Evolutionary conservation across 2,329 filamentous ascomycete species (phyloP).

Genomic region (Colletotrichum neosansevieriae): DNA sequence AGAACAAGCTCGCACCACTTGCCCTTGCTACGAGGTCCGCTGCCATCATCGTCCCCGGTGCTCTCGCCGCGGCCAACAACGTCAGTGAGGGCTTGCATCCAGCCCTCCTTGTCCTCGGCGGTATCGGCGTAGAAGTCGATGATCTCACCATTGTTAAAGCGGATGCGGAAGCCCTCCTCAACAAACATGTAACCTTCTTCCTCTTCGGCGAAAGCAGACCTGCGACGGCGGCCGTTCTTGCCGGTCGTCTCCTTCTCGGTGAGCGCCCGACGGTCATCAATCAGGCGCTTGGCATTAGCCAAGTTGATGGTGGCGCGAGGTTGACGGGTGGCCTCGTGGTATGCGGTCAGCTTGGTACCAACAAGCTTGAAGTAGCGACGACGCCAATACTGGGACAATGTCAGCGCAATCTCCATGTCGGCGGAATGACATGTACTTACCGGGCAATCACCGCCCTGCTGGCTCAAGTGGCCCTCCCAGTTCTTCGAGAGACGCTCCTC

Average conservation of each 20-base stretch:
- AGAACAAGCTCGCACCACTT: conserved; percentile 78
- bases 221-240: conserved; percentile 82
- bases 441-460: conserved; percentile 97
- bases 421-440: conserved; percentile 69
- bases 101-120: conserved; percentile 87
- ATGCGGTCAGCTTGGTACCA: conserved; percentile 92
- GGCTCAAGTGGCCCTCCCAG: conserved; percentile 91
- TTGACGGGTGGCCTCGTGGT: conserved; percentile 94
- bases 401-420: conserved; percentile 51
- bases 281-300: conserved; percentile 89
- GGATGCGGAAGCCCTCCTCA: conserved; percentile 98
- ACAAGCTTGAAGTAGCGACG: conserved; percentile 96
- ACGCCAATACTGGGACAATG: conserved; percentile 83
- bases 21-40: conserved; percentile 58
- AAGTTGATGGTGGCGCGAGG: conserved; percentile 97
- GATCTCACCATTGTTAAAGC: conserved; percentile 97
- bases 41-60: conserved; percentile 58
- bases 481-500: conserved; percentile 82
- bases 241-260: conserved; percentile 86
- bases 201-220: conserved; percentile 96
- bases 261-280: conserved; percentile 88
- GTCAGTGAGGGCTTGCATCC: conserved; percentile 91
- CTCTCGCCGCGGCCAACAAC: conserved; percentile 68
- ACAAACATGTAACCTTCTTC: conserved; percentile 99
- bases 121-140: conserved; percentile 99